Percentiles rank a stretch among this genome's conserved stretches.
Evolutionary conservation across 1,284 basidiomycete species (phyloP).

Genomic region (Phellopilus nigrolimitatus): DNA sequence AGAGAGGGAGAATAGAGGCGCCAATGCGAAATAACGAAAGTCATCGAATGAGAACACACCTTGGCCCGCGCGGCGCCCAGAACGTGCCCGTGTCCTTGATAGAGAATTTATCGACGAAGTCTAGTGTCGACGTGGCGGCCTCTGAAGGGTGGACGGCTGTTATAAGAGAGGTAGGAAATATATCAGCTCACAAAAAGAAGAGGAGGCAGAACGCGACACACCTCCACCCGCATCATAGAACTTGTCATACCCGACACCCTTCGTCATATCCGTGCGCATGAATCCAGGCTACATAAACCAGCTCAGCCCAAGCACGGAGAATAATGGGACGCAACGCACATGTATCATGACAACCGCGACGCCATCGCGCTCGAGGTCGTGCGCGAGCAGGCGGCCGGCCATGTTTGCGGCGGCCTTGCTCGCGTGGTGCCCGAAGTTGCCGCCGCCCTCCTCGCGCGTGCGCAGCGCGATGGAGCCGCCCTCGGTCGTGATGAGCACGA

Average conservation of each 20-base stretch:
- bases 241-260: slow-evolving; percentile 39
- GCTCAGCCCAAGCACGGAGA: not conserved
- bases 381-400: slow-evolving; percentile 39
- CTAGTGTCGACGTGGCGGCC: slow-evolving; percentile 35
- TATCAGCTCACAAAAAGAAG: not conserved
- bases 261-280: slow-evolving; percentile 43
- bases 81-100: slow-evolving; percentile 37
- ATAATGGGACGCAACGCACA: slow-evolving; percentile 29
- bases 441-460: slow-evolving; percentile 41
- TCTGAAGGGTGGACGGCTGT: slow-evolving; percentile 39
- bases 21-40: no score
- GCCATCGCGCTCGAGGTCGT: slow-evolving; percentile 37
- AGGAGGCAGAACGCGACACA: slow-evolving; percentile 22
- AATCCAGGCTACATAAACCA: slow-evolving; percentile 27
- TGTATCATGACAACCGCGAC: slow-evolving; percentile 42
- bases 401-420: slow-evolving; percentile 46
- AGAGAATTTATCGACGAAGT: slow-evolving; percentile 35
- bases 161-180: not conserved
- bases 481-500: slow-evolving; percentile 42
- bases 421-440: slow-evolving; percentile 45
- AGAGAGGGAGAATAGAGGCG: no score
- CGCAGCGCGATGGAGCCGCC: slow-evolving; percentile 40
- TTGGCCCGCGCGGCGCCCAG: slow-evolving; percentile 40
- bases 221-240: slow-evolving; percentile 41
- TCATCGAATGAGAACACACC: no score